These are phyloP conservation scores for Penicillium sp. DNA, from an alignment of 2,329 filamentous ascomycete genomes.

Conservation along the genomic window DNA sequence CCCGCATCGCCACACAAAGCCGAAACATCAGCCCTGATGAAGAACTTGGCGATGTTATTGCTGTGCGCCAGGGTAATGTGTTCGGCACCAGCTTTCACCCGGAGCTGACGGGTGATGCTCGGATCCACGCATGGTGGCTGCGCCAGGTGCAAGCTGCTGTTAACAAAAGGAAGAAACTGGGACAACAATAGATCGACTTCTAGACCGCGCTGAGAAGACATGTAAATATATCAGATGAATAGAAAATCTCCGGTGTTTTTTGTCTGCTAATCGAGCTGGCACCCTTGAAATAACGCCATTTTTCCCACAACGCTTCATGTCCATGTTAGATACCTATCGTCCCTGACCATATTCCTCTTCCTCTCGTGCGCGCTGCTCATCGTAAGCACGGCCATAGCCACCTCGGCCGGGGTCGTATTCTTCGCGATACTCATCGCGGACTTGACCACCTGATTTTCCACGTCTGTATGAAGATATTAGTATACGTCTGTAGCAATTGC, in stretches of 20 bases:
- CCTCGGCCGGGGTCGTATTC: constrained; percentile 95
- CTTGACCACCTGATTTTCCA: constrained; percentile 93
- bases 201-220: constrained; percentile 13
- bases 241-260: constrained; percentile 25
- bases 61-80: constrained; percentile 85
- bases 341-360: constrained; percentile 62
- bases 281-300: constrained; percentile 36
- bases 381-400: constrained; percentile 78
- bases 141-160: constrained; percentile 61
- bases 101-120: constrained; percentile 81
- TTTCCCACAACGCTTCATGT: constrained; percentile 23
- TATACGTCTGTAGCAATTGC: background rate
- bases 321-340: constrained; percentile 41
- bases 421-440: constrained; percentile 95
- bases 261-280: constrained; percentile 32
- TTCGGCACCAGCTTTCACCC: constrained; percentile 96
- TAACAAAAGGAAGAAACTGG: constrained; percentile 26
- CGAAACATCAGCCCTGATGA: constrained; percentile 40
- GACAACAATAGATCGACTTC: constrained; percentile 13
- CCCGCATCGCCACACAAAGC: constrained; percentile 49
- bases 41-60: constrained; percentile 72
- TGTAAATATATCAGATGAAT: constrained; percentile 31
- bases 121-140: constrained; percentile 95
- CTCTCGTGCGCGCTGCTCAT: constrained; percentile 59
- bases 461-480: constrained; percentile 50